Base-by-base conservation (phyloP, 2,329 filamentous ascomycete genomes). In the Talaromyces sp. region DNA sequence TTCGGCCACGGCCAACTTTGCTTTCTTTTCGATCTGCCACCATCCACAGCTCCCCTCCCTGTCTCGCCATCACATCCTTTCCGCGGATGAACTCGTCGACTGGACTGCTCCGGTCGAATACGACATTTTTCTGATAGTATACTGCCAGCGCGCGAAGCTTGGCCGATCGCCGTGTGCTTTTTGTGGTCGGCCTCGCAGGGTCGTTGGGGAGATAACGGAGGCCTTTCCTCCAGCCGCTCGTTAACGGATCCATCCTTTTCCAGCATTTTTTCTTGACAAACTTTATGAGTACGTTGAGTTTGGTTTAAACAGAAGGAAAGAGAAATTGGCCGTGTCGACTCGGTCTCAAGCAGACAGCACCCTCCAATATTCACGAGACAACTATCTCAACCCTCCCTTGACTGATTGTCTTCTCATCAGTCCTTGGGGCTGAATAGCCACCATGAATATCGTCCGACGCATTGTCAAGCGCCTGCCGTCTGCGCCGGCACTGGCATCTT, bases 361-460 rank as follows among this genome's bases (percentile, higher is more conserved):
- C 49, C 35, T 35, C 13, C 16, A 45, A n/a, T 19, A 43, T 31
- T 16, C 52, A 54, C 59, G 33, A 59, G 45, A 37, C 65, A 49
- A 68, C 50, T 59, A 54, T 63, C 64, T 58, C 59, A 62, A 43
- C 33, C 69, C 72, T 14, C 35, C 41, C 24, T 54, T 59, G 64
- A 41, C 43, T 59, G 64, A 62, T 24, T 45, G 71, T 71, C 69
- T 66, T 70, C 69, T 65, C 60, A 41, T 41, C 50, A 61, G 59
- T 39, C 27, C 43, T 62, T 57, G 64, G 64, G 69, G 70, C 64
- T 52, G 39, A 41, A n/a, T 41, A 59, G 74, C 73, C 73, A 71
- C 71, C 71, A 85, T 85, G 83, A 79, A 82, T 69, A 81, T 85
- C 73, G 80, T 85, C 72, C 83, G 84, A 71, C 81, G 83, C 68